Conservation (phyloP, 2,329 filamentous ascomycete species). For the Penicillium sp. region DNA sequence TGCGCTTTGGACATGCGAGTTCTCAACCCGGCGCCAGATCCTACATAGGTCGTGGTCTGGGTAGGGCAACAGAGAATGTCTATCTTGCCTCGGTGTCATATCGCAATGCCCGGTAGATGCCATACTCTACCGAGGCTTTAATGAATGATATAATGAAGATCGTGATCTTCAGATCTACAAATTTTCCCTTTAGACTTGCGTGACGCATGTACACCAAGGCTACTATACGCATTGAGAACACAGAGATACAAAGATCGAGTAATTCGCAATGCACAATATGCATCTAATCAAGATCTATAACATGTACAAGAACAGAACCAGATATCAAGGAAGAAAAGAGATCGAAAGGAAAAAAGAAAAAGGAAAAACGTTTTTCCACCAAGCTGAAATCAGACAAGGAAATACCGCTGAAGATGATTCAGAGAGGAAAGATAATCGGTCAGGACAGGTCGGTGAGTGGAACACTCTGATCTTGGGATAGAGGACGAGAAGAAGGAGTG, state of each 20-base stretch:
- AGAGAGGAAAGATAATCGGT: neutral
- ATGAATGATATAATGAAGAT: neutral
- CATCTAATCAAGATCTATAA: constrained; percentile 7
- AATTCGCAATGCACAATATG: neutral
- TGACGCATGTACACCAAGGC: too few species aligned
- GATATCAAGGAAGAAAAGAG: neutral
- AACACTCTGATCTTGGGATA: neutral
- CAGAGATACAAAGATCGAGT: neutral
- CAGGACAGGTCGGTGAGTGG: neutral
- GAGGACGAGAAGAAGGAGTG: constrained; percentile 6
- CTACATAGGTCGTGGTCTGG: too few species aligned
- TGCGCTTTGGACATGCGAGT: too few species aligned
- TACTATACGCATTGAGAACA: neutral
- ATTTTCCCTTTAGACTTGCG: too few species aligned
- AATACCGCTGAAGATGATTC: neutral
- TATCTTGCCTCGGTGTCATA: too few species aligned
- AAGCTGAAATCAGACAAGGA: neutral
- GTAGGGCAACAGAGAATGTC: too few species aligned
- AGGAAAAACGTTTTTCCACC: neutral
- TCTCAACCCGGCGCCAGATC: too few species aligned
- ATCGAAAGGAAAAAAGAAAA: neutral
- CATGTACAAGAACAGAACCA: constrained; percentile 7
- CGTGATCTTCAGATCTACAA: neutral
- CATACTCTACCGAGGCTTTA: neutral
- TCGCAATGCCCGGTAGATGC: neutral